phyloP scores from a whole-genome alignment of 768 basidiomycete genomes.

The Termitomyces sp. region DNA sequence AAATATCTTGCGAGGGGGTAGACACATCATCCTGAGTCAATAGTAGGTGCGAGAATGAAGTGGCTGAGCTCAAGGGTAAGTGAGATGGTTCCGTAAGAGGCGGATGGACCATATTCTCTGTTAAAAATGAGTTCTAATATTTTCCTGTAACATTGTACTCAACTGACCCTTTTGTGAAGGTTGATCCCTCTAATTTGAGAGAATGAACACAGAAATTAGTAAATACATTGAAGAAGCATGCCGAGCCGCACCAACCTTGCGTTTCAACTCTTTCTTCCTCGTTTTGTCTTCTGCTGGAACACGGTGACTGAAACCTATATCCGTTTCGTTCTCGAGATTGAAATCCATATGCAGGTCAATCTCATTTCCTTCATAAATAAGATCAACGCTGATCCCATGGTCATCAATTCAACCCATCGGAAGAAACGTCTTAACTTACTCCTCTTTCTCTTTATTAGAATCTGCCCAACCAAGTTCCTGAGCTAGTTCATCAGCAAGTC shows the following conservation, averaged over 20 bases:
- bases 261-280: not conserved
- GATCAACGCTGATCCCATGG: not conserved
- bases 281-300: not conserved
- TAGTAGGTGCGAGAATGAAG: constrained; percentile 33
- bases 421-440: constrained; percentile 7
- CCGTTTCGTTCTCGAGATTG: constrained; percentile 16
- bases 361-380: not conserved
- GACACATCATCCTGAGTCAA: constrained; percentile 34
- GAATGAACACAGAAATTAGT: not conserved
- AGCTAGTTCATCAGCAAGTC: constrained; percentile 68
- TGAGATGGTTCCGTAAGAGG: not conserved
- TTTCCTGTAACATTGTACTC: not conserved
- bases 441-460: constrained; percentile 20
- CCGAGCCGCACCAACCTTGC: not conserved
- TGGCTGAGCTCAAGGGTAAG: constrained; percentile 21
- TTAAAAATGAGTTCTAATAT: not conserved
- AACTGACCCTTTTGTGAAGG: not conserved
- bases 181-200: not conserved
- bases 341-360: constrained; percentile 19
- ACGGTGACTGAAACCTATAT: not conserved
- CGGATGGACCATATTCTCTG: not conserved
- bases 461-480: constrained; percentile 69
- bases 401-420: not conserved
- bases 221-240: too few species aligned
- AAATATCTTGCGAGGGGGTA: constrained; percentile 23